Conservation (phyloP, 768 basidiomycete genomes). For the Amanita thiersii region DNA sequence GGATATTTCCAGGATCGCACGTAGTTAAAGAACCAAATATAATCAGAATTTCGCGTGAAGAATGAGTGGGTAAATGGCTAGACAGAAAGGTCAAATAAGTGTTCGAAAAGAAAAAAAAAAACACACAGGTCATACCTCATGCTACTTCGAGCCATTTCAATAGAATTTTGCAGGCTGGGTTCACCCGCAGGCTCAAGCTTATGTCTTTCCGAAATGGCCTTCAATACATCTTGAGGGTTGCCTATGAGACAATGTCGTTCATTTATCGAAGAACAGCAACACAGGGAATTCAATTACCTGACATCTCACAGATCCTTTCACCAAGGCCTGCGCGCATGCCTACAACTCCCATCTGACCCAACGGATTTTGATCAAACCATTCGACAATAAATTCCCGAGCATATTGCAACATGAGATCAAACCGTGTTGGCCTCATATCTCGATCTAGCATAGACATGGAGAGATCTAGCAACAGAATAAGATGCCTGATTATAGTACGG, state of each 20-base stretch:
- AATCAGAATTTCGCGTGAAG: conserved; percentile 90
- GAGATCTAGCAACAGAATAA: conserved; percentile 87
- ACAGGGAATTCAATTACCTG: conserved; percentile 56
- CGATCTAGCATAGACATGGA: conserved; percentile 91
- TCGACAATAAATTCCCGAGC: conserved; percentile 87
- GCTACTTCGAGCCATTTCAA: conserved; percentile 92
- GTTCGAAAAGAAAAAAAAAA: not conserved
- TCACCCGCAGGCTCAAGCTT: conserved; percentile 88
- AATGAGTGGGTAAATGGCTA: conserved; percentile 96
- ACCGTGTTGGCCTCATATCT: conserved; percentile 92
- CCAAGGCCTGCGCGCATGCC: conserved; percentile 89
- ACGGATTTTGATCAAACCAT: conserved; percentile 99
- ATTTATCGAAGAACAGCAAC: conserved; percentile 5
- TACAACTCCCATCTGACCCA: conserved; percentile 93
- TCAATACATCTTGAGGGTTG: conserved; percentile 94
- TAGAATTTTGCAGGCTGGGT: conserved; percentile 92
- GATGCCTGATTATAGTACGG: conserved; percentile 92
- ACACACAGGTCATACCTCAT: conserved; percentile 60
- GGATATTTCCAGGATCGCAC: conserved; percentile 94
- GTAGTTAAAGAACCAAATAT: conserved; percentile 95
- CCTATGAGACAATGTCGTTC: no score
- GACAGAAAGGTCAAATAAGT: conserved; percentile 7
- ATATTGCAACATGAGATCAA: conserved; percentile 86
- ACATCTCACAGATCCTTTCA: conserved; percentile 87
- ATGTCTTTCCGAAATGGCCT: conserved; percentile 74